A percentile compares a stretch with the other conserved stretches of the same genome.
These are phyloP conservation scores for Oldenlandia corymbosa DNA, from an alignment of 257 asterid genomes.

Conservation along the genomic window DNA sequence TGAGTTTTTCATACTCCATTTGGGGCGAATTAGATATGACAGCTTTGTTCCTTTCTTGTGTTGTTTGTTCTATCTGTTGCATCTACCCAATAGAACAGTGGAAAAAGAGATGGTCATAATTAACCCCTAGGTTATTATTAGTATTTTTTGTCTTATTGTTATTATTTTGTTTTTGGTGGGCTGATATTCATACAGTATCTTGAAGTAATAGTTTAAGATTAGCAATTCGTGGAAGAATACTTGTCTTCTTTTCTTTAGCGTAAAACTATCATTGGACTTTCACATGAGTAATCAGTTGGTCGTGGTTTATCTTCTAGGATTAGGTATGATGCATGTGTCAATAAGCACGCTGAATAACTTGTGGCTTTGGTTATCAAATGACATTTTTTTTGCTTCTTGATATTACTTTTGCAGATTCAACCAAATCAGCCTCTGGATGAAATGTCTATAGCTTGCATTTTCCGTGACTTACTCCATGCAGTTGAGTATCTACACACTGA, in stretches of 20 bases:
- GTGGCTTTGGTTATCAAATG: neutral
- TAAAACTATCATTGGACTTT: neutral
- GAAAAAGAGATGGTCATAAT: too few relatives aligned
- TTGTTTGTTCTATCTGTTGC: neutral
- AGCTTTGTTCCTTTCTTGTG: neutral
- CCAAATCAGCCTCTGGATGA: conserved; percentile 97
- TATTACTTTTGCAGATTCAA: conserved; percentile 76
- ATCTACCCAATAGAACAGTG: neutral
- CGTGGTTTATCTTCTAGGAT: neutral
- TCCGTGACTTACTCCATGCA: conserved; percentile 94
- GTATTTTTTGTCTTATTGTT: too few relatives aligned
- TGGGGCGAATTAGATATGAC: neutral
- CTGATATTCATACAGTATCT: neutral
- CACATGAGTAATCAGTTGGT: neutral
- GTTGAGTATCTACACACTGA: conserved; percentile 92
- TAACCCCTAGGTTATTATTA: too few relatives aligned
- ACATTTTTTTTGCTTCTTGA: neutral
- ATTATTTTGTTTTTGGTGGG: too few relatives aligned
- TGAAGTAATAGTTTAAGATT: neutral
- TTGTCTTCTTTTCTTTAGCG: neutral
- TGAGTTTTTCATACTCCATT: neutral
- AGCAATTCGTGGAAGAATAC: neutral
- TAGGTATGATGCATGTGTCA: neutral
- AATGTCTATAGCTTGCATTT: conserved; percentile 86
- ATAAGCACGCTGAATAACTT: neutral